phyloP scores from a whole-genome alignment of 345 rosid genomes.

The Ricinus communis region DNA sequence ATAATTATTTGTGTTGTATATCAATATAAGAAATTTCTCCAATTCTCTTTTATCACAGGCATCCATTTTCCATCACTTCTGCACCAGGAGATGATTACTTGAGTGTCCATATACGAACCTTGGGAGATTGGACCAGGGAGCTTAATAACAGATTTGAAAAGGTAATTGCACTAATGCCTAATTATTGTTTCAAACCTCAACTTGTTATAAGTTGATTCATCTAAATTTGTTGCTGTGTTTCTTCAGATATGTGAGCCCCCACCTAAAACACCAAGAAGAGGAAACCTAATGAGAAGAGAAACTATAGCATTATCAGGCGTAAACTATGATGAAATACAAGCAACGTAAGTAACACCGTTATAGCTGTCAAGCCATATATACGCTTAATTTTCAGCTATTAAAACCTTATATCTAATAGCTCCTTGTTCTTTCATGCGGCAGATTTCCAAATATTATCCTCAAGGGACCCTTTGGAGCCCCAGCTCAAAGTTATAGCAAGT shows the following conservation, averaged over 20 bases:
- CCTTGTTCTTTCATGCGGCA: slow-evolving; percentile 20
- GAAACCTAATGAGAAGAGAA: slow-evolving; percentile 64
- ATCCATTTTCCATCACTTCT: slow-evolving; percentile 95
- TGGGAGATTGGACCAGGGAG: slow-evolving; percentile 94
- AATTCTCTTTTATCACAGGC: slow-evolving; percentile 45
- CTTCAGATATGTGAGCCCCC: slow-evolving; percentile 70
- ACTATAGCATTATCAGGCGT: slow-evolving; percentile 41
- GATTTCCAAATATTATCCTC: slow-evolving; percentile 72
- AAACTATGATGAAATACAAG: slow-evolving; percentile 49
- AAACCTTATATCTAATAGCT: not conserved
- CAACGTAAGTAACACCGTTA: slow-evolving; percentile 29
- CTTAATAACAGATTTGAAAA: slow-evolving; percentile 63
- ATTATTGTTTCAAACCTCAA: not conserved
- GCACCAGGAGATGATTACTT: slow-evolving; percentile 85
- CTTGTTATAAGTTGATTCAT: too few relatives aligned
- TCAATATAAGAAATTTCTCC: not conserved
- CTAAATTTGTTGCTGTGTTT: not conserved
- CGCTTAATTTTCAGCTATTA: not conserved
- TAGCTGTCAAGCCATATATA: too few relatives aligned
- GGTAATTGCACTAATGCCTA: slow-evolving; percentile 28
- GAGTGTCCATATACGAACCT: slow-evolving; percentile 84
- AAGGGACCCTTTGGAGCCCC: slow-evolving; percentile 98
- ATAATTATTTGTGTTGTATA: not conserved
- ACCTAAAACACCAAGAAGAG: slow-evolving; percentile 36
- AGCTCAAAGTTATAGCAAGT: slow-evolving; percentile 78